Conservation (phyloP, 108 stramenopile genomes). For the Chaetoceros muelleri region DNA sequence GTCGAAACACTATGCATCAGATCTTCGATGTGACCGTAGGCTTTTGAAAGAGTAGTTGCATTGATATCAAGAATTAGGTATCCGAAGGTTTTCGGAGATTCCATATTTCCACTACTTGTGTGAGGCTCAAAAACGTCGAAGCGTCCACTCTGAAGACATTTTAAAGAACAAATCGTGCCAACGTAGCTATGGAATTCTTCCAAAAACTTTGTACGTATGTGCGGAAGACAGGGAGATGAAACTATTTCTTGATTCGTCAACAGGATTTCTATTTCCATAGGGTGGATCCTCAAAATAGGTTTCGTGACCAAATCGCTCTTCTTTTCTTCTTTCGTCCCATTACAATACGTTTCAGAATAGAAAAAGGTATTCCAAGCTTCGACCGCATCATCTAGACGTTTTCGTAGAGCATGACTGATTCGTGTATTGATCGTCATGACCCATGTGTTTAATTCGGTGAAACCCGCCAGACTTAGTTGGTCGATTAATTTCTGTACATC, state of each 20-base stretch:
- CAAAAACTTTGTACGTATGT: constrained; percentile 54
- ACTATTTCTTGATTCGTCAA: constrained; percentile 80
- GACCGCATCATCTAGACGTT: constrained; percentile 57
- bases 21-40: constrained; percentile 60
- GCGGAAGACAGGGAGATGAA: constrained; percentile 59
- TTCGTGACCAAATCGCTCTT: constrained; percentile 4
- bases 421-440: constrained; percentile 50
- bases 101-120: not conserved
- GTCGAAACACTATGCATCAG: constrained; percentile 49
- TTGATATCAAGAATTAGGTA: constrained; percentile 41
- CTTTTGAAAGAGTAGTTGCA: constrained; percentile 26
- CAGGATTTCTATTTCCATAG: constrained; percentile 62
- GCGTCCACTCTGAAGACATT: constrained; percentile 73
- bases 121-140: constrained; percentile 80
- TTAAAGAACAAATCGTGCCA: constrained; percentile 69
- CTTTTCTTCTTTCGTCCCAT: constrained; percentile 13
- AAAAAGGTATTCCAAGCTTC: constrained; percentile 50
- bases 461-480: constrained; percentile 80
- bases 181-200: constrained; percentile 73
- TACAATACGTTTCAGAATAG: constrained; percentile 1
- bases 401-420: constrained; percentile 48
- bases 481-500: constrained; percentile 87
- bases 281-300: constrained; percentile 25
- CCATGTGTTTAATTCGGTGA: constrained; percentile 59
- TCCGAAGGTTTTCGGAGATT: constrained; percentile 29